Evolutionary conservation across 2,329 filamentous ascomycete species (phyloP), one percentile per base, ranked within the genome.

Genomic region (Fusarium guadeloupense): DNA sequence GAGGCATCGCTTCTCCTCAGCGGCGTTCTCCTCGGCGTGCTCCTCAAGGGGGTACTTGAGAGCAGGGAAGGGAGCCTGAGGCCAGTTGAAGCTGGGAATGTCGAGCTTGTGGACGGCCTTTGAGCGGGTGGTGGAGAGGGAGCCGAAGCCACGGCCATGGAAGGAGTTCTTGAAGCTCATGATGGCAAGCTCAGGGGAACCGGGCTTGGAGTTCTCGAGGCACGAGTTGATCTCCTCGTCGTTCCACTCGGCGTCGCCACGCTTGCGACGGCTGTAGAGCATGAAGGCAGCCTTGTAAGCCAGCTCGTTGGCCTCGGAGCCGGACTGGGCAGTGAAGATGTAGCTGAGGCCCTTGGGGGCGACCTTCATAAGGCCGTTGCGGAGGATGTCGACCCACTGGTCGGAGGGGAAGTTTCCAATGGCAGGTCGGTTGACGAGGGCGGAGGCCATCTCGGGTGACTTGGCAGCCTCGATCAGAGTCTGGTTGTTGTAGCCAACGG

Each of bases 251-350:
- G 85, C 88, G 41, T 85, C 80, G 33, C 89, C 89, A 69, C 91
- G 89, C 80, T 92, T 81, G 57, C 86, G 82, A 71, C 89, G 89
- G 43, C 88, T 83, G 75, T 87, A 87, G 80, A 87, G 92, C 88
- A 94, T 94, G 78, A 93, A 93, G 21, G 91, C 90, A 13, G 91
- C 91, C 79, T 94, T 94, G 83, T 90, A 94, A 51, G 91, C 91
- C 42, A 90, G 88, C 77, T 94, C 91, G 76, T 93, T 93, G 75
- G 91, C 91, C 72, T 94, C 91, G 28, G 89, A 92, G 55, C 91
- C 91, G 37, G 90, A 85, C 79, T 89, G 87, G 44, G 86, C 90
- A 40, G 91, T 94, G 80, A 93, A 93, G 69, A 93, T 90, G 76
- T 93, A 89, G 79, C 91, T 80, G 52, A 91, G 79, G 40, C 90